Evolutionary conservation across 176 grass and related monocot species (phyloP).

Genomic region (Aechmea fasciata): DNA sequence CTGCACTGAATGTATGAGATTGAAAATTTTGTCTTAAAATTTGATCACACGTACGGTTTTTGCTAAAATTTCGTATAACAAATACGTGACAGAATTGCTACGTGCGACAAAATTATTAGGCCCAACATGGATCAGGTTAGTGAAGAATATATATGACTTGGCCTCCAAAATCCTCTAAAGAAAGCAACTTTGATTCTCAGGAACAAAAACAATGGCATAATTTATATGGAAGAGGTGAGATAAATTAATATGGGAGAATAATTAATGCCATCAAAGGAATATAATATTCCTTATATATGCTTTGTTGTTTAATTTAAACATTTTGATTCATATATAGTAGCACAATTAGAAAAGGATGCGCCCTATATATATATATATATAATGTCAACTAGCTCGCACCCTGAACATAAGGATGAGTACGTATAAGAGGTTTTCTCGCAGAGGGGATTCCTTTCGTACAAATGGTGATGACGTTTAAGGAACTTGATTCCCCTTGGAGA

Average conservation of each 20-base stretch:
- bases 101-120: background rate
- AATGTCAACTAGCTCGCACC: background rate
- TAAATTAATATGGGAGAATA: background rate
- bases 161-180: background rate
- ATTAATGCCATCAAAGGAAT: no score
- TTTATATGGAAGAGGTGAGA: background rate
- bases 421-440: background rate
- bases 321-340: no score
- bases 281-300: no score
- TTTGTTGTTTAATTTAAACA: no score
- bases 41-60: background rate
- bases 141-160: background rate
- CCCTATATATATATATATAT: no score
- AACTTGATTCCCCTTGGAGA: background rate
- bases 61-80: background rate
- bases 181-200: slow-evolving; percentile 1
- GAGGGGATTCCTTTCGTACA: background rate
- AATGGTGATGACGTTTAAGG: background rate
- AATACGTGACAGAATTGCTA: background rate
- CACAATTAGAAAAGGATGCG: no score
- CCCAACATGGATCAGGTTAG: background rate
- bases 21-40: background rate
- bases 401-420: background rate
- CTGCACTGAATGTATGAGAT: no score
- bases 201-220: background rate